Evolutionary conservation across 2,329 filamentous ascomycete genomes (phyloP), one percentile per base, ranked within the genome.

Genomic region (Beauveria pseudobassiana): DNA sequence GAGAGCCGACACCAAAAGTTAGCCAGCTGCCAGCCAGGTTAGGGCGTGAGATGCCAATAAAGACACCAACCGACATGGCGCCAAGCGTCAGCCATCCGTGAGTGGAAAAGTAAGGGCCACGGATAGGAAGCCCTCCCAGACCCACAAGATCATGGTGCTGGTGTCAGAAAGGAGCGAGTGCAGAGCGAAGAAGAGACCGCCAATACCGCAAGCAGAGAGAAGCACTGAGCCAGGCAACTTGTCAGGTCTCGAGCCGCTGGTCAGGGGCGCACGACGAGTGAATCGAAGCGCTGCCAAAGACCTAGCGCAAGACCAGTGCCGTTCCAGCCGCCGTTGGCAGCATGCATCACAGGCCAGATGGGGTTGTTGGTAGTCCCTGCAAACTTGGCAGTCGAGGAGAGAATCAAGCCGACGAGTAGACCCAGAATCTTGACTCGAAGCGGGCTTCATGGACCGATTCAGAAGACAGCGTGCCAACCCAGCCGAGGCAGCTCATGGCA

Each of bases 91-190:
- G 85, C 69, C 90, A 91, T 59, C 93, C 95, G 69, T 98, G 92
- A n/a, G 92, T 91, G 53, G 88, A 91, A 64, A 92, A 86, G 55
- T 95, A 85, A 2, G 95, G 95, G 7, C 95, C 95, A 55, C 89
- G 86, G 46, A 98, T 85, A 16, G 95, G 69, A 90, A 99, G 7
- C 95, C 95, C 68, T 97, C 92, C 95, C 95, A 99, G 3, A 91
- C 91, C 95, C 95, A 99, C 18, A 93, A 82, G 62, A 98, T 97
- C 92, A 99, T 98, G 59, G 95, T 99, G 78, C 95, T 98, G 0
- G 93, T 96, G 72, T 99, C 95, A 0, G 95, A 97, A 12, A 99
- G 82, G 10, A 99, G 80, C 1, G 93, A 97, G 72, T 98, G 95
- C 70, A 98, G 81, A 5, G 84, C 90, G 70, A 99, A 99, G 70